Base-by-base conservation (phyloP, 1,284 basidiomycete genomes). In the Ceratobasidium sp. region DNA sequence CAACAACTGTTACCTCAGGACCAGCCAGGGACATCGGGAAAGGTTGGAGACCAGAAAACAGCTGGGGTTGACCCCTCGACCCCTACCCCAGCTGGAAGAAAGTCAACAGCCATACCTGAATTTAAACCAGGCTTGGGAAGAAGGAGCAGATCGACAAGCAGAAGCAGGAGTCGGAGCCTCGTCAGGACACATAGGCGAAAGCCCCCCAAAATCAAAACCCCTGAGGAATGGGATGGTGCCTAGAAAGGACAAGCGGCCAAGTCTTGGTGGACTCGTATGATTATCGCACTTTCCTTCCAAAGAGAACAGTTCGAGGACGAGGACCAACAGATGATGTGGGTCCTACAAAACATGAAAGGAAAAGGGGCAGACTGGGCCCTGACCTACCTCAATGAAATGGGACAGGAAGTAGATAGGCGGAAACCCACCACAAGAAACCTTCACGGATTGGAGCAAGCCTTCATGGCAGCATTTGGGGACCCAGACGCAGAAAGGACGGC, bases 291-390 rank as follows among this genome's bases (percentile, higher is more conserved):
- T 3, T 18, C 30, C 4, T 23, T 38, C 18, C 16, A 21, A 2
- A 11, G 38, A 16, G 14, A 40, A 12, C 18, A 18, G n/a, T 40
- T 36, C 8, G 56, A 21, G 1, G 16, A n/a, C 14, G 56, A 59
- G n/a, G 14, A 59, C 11, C 4, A 28, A 28, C 14, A 23, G 30
- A 36, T 59, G n/a, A 16, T 59, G 1, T 59, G 56, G 33, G 4
- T 59, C 6, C 30, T 59, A n/a, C 30, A 59, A 8, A 59, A 59
- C 33, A 59, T 28, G 23, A 38, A 59, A 23, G 56, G 38, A 11
- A 28, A 21, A 36, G 56, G 30, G 7, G 56, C 56, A 5, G 56
- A 59, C 21, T 59, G 56, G 56, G 56, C 56, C 5, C 56, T 28
- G 21, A 30, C 56, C 33, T 33, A 38, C 33, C 16, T 59, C n/a